Evolutionary conservation across 306 rosid genomes (phyloP).

Genomic region (Mimosa bimucronata): DNA sequence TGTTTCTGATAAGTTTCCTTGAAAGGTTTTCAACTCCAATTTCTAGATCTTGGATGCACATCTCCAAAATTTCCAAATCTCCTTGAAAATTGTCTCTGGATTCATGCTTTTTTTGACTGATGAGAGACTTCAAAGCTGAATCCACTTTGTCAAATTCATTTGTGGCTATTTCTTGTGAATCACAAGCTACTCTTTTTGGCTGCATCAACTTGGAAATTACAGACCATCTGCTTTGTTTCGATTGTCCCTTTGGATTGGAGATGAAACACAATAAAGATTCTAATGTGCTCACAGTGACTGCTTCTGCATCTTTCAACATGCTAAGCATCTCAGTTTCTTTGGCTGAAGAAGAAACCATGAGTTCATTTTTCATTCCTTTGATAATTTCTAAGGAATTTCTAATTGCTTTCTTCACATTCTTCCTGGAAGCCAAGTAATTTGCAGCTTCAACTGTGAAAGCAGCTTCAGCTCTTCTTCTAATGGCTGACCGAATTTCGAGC

Average conservation of each 20-base stretch:
- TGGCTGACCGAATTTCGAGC: constrained; percentile 5
- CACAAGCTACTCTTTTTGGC: constrained; percentile 24
- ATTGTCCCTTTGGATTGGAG: constrained; percentile 24
- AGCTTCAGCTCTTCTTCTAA: constrained; percentile 18
- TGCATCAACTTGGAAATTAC: constrained; percentile 36
- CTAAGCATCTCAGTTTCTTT: not conserved
- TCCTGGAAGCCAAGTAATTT: constrained; percentile 35
- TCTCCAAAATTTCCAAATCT: constrained; percentile 25
- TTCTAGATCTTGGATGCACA: constrained; percentile 40
- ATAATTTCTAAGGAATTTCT: constrained; percentile 2
- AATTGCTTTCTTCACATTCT: constrained; percentile 16
- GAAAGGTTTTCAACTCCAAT: constrained; percentile 6
- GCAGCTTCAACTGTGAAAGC: constrained; percentile 19
- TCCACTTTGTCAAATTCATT: not conserved
- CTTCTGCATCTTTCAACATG: not conserved
- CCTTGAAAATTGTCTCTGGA: constrained; percentile 1
- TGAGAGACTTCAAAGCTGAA: not conserved
- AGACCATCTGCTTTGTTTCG: constrained; percentile 27
- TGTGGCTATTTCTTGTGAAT: not conserved
- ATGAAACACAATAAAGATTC: constrained; percentile 1
- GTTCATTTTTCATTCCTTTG: constrained; percentile 10
- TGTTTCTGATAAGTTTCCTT: constrained; percentile 28
- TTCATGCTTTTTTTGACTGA: constrained; percentile 9
- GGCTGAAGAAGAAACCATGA: not conserved
- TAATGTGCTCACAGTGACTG: not conserved